Conservation (phyloP, 2,329 filamentous ascomycete species). For the Cladophialophora immunda region DNA sequence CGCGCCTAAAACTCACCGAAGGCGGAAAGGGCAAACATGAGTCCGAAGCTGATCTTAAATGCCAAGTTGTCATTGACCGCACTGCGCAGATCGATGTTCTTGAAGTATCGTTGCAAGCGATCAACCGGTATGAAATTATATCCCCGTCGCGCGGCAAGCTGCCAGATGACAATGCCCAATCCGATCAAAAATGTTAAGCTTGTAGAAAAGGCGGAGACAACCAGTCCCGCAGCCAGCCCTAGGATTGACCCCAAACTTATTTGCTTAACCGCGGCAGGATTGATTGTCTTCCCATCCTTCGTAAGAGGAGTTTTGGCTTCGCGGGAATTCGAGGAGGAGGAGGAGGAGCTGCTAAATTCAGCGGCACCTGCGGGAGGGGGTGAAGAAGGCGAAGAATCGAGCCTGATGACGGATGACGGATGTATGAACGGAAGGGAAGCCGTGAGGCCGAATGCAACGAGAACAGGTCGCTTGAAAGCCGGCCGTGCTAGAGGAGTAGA, state of each 20-base stretch:
- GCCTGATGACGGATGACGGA: conserved; percentile 25
- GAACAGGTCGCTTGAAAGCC: conserved; percentile 30
- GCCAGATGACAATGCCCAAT: conserved; percentile 53
- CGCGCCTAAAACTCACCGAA: conserved; percentile 47
- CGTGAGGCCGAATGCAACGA: conserved; percentile 38
- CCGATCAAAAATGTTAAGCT: conserved; percentile 55
- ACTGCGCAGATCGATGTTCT: conserved; percentile 50
- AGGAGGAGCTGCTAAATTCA: conserved; percentile 35
- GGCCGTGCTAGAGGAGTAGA: conserved; percentile 22
- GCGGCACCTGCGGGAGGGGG: conserved; percentile 22
- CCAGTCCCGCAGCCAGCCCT: conserved; percentile 53
- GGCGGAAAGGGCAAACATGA: conserved; percentile 55
- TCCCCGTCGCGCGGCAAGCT: conserved; percentile 58
- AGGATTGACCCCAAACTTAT: conserved; percentile 56
- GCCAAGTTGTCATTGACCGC: conserved; percentile 51
- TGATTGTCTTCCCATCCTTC: conserved; percentile 38
- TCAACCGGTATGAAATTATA: conserved; percentile 55
- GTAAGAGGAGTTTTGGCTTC: conserved; percentile 38
- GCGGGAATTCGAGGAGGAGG: conserved; percentile 37
- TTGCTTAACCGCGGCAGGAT: conserved; percentile 50
- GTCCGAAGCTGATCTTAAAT: conserved; percentile 58
- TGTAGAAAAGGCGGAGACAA: conserved; percentile 55
- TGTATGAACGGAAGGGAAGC: conserved; percentile 36
- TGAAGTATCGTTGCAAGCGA: conserved; percentile 52
- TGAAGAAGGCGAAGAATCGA: conserved; percentile 33